Base-by-base conservation (phyloP, 257 asterid species). In the Fraxinus excelsior region DNA sequence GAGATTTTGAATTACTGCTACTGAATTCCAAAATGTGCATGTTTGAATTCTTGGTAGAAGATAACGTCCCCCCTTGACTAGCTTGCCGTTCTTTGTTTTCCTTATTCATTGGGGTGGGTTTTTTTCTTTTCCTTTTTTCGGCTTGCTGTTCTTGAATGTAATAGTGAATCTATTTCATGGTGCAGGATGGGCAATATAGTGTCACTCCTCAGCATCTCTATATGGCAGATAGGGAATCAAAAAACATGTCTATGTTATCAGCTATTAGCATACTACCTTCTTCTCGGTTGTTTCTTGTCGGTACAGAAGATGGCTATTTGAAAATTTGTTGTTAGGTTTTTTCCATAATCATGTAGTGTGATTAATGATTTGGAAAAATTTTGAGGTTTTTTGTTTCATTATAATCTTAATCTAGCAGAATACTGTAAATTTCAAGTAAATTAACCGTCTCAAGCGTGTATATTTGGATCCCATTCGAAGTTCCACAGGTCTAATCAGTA, bases 281-380 rank as follows among this genome's bases (percentile, higher is more conserved):
- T 78, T 95, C 98, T 7, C 87, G 97, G 58, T 93, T 95, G 78
- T 93, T 91, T 83, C 92, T 95, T 25, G 90, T 93, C n/a, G 98
- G 99, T 71, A 93, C 98, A 4, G 99, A 95, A 75, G 98, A 91
- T 65, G 99, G 98, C 80, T 86, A 87, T 76, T 76, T 95, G 84
- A 91, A 83, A 75, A 90, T 93, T 49, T 95, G 98, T 82, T 82
- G 89, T 74, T 94, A 92, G 79, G 19, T 11, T 10, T 62, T 25
- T 62, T 13, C 34, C 19, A 25, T 62, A 62, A 62, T 12, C 18
- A 62, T 62, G 34, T 62, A 14, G 18, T 12, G 19, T 11, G 35
- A 62, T 26, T 4, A 62, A 8, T 26, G 18, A 25, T 9, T 21
- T 21, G 19, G n/a, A 62, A 62, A n/a, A 19, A 62, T 62, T 62